Evolutionary conservation across 495 filamentous ascomycete genomes (phyloP).

Genomic region (Neurospora tetrasperma): DNA sequence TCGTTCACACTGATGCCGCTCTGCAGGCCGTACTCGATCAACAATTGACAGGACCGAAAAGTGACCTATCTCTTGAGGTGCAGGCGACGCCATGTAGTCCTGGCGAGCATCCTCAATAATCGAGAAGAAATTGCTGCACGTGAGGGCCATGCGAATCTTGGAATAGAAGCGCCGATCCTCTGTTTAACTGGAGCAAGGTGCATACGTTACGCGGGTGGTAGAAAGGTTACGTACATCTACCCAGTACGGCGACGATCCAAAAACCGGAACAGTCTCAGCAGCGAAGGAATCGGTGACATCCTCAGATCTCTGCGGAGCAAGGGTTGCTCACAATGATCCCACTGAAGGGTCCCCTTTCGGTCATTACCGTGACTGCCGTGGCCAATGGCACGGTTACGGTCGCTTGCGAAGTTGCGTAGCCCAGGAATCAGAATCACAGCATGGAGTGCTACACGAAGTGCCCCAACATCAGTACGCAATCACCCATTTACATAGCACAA

Average conservation of each 20-base stretch:
- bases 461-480: slow-evolving; percentile 2
- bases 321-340: slow-evolving; percentile 3
- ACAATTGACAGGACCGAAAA: not conserved
- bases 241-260: slow-evolving; percentile 1
- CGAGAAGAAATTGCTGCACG: slow-evolving; percentile 1
- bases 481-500: slow-evolving; percentile 1
- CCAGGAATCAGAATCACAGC: not conserved
- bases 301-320: slow-evolving; percentile 6
- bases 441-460: slow-evolving; percentile 1
- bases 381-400: slow-evolving; percentile 16
- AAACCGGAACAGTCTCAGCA: slow-evolving; percentile 7
- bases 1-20: not conserved
- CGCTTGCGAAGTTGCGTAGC: slow-evolving; percentile 6
- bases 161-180: slow-evolving; percentile 7
- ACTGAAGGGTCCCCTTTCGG: slow-evolving; percentile 10
- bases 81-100: not conserved
- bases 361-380: not conserved
- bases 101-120: not conserved
- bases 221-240: slow-evolving; percentile 6
- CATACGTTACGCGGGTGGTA: not conserved
- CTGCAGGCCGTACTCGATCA: not conserved
- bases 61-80: not conserved
- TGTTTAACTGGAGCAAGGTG: slow-evolving; percentile 1
- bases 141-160: not conserved
- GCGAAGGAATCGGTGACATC: slow-evolving; percentile 3